Conservation (phyloP, 768 basidiomycete genomes). For the Leccinum uliginosum region DNA sequence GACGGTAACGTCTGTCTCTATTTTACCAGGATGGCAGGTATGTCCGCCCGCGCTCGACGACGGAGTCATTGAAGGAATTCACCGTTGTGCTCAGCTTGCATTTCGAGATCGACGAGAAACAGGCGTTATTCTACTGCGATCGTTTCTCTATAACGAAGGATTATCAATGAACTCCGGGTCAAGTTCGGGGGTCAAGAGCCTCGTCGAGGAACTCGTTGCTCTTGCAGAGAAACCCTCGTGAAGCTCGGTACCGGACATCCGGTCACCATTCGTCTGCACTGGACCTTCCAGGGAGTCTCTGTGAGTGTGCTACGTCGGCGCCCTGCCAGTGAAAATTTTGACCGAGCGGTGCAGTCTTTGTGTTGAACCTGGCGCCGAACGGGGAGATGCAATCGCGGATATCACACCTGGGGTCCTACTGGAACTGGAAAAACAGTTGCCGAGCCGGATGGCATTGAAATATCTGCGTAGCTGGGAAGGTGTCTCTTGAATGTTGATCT, state of each 20-base stretch:
- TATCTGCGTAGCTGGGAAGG: no score
- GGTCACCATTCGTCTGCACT: constrained; percentile 76
- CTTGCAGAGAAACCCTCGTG: constrained; percentile 76
- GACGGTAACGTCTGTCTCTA: no score
- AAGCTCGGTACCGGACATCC: constrained; percentile 65
- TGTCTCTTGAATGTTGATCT: no score
- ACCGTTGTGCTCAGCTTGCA: constrained; percentile 65
- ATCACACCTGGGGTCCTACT: no score
- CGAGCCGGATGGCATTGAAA: no score
- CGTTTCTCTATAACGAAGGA: constrained; percentile 76
- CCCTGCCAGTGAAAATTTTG: not conserved
- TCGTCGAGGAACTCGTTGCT: constrained; percentile 49
- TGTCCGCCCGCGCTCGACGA: no score
- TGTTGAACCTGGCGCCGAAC: constrained; percentile 66
- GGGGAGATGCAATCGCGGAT: constrained; percentile 75
- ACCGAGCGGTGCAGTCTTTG: constrained; percentile 53
- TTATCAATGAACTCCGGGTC: constrained; percentile 48
- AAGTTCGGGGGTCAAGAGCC: constrained; percentile 36
- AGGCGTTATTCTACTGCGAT: constrained; percentile 70
- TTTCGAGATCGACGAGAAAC: constrained; percentile 76
- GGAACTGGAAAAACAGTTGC: no score
- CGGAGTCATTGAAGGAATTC: constrained; percentile 43
- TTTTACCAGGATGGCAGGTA: no score
- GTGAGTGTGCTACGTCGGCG: constrained; percentile 42
- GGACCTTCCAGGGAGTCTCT: constrained; percentile 82